Evolutionary conservation across 306 rosid species (phyloP), one percentile per base, ranked within the genome.

Genomic region (Sicyos baderoa): DNA sequence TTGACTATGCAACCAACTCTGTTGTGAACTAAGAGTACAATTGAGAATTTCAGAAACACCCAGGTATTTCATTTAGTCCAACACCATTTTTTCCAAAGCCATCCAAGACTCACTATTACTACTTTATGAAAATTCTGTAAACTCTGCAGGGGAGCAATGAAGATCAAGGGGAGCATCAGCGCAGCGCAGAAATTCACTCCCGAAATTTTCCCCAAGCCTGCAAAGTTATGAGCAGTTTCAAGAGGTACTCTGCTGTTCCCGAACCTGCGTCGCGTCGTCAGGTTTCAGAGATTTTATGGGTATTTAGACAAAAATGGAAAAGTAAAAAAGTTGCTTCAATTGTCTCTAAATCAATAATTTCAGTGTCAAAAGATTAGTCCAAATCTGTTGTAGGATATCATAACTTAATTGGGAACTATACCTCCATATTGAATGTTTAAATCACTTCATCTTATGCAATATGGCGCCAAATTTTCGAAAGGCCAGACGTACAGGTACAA

Each of bases 151-250:
- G 99, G 97, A 50, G 84, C 83, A 1, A 80, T 93, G 88, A 88
- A 90, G 85, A 68, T 90, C 69, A 90, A 93, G 85, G 99, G 99
- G 19, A 93, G 94, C 57, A 75, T 90, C 65, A 80, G 85, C 52
- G 97, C 99, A 5, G 99, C 99, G 18, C 85, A 84, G 84, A 93
- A 88, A 79, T 93, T 93, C 69, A 86, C 94, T 18, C 99, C 97
- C 0, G 94, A 90, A 70, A 85, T 93, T 73, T 93, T 90, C 84
- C 99, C 99, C 18, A 93, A 85, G 86, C 93, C 96, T 80, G 79
- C 97, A 10, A 93, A 90, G 90, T 62, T 93, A 89, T 93, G 87
- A 93, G 83, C 66, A 45, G 71, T 53, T 27, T 53, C 57, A 72
- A 35, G 61, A 27, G 14, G 16, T 49, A 65, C 71, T 11, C 60